phyloP scores from a whole-genome alignment of 495 filamentous ascomycete species.

The Neurospora sp. region DNA sequence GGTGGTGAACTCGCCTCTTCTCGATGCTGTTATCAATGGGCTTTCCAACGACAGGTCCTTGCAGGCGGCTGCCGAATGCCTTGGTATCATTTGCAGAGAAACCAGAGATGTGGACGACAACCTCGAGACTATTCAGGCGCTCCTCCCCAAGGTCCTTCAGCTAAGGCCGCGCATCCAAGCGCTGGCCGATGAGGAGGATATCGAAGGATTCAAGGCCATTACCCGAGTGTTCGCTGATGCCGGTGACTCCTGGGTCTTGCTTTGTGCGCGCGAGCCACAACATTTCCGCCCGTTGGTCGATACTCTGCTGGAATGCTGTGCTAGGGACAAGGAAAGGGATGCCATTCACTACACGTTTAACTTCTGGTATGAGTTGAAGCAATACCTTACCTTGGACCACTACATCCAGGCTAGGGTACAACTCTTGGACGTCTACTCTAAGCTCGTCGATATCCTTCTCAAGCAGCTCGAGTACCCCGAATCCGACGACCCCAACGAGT shows the following conservation, averaged over 20 bases:
- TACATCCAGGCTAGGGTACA: conserved; percentile 72
- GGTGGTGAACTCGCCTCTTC: conserved; percentile 75
- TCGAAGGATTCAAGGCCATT: conserved; percentile 78
- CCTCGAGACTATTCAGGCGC: conserved; percentile 62
- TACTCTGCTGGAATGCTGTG: conserved; percentile 79
- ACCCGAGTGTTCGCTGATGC: conserved; percentile 88
- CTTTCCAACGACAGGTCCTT: conserved; percentile 67
- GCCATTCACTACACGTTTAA: conserved; percentile 84
- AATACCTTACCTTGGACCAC: conserved; percentile 80
- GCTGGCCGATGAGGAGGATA: conserved; percentile 69
- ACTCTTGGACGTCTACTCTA: conserved; percentile 69
- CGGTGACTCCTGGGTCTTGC: conserved; percentile 85
- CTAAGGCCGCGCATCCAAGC: conserved; percentile 69
- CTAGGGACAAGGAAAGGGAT: conserved; percentile 76
- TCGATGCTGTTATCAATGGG: conserved; percentile 70
- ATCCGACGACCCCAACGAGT: conserved; percentile 60
- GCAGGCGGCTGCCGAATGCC: conserved; percentile 83
- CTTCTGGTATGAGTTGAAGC: conserved; percentile 98
- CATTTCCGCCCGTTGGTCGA: conserved; percentile 85
- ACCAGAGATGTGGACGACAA: conserved; percentile 89
- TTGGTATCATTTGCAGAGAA: conserved; percentile 84
- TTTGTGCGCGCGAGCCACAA: conserved; percentile 72
- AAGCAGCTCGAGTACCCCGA: conserved; percentile 81
- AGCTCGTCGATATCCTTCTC: conserved; percentile 88
- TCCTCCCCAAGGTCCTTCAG: conserved; percentile 76